Percentiles rank a stretch among this genome's conserved stretches.
phyloP scores from a whole-genome alignment of 2,329 filamentous ascomycete species.

The Periconia digitata region DNA sequence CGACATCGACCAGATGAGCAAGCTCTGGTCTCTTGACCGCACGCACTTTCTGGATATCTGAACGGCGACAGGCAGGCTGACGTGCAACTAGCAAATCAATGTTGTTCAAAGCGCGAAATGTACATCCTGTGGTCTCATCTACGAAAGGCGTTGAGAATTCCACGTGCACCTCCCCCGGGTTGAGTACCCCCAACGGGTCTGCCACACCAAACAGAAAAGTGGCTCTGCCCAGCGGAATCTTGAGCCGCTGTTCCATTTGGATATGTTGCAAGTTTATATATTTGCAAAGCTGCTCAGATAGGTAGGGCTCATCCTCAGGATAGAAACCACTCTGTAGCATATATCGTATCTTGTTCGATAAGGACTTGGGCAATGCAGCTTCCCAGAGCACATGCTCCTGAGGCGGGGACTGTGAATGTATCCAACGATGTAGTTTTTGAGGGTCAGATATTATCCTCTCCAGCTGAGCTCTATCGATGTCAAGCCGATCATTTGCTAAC shows the following conservation, averaged over 20 bases:
- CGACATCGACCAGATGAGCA: slow-evolving; percentile 71
- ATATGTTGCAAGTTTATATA: slow-evolving; percentile 58
- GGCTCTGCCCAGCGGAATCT: slow-evolving; percentile 63
- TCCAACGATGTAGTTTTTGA: slow-evolving; percentile 54
- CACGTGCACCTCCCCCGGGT: slow-evolving; percentile 68
- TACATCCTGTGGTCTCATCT: slow-evolving; percentile 56
- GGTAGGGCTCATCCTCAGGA: slow-evolving; percentile 49
- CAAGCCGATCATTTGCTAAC: slow-evolving; percentile 55
- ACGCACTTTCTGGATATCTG: slow-evolving; percentile 67
- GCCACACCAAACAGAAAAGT: slow-evolving; percentile 67
- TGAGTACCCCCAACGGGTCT: slow-evolving; percentile 63
- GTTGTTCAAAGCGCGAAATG: slow-evolving; percentile 56
- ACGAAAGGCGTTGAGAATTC: slow-evolving; percentile 65
- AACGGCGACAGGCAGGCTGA: slow-evolving; percentile 68
- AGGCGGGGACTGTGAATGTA: slow-evolving; percentile 33
- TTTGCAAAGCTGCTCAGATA: slow-evolving; percentile 52
- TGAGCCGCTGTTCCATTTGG: slow-evolving; percentile 57
- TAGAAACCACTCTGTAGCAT: slow-evolving; percentile 57
- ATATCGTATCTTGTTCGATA: slow-evolving; percentile 30
- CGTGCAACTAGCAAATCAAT: slow-evolving; percentile 68
- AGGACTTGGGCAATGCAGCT: slow-evolving; percentile 23
- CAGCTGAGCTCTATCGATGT: slow-evolving; percentile 56
- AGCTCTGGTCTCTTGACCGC: slow-evolving; percentile 60
- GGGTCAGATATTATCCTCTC: slow-evolving; percentile 55
- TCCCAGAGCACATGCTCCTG: slow-evolving; percentile 27